Evolutionary conservation across 1,139 yeast species (phyloP).

Genomic region (Blastobotrys apis): DNA sequence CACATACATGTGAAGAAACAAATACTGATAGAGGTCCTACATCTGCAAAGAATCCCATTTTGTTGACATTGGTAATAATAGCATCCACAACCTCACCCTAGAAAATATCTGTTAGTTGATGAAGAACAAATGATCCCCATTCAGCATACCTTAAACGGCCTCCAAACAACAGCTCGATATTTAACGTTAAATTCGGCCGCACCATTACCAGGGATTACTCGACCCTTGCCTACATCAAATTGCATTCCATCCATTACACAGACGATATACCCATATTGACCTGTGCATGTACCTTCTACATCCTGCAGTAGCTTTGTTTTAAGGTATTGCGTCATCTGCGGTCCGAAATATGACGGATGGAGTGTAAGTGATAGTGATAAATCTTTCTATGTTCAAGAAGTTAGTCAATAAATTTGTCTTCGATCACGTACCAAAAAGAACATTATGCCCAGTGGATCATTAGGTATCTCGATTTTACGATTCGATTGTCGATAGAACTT

Average conservation of each 20-base stretch:
- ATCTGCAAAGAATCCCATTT: conserved; percentile 96
- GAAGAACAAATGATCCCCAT: not conserved
- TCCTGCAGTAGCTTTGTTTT: conserved; percentile 87
- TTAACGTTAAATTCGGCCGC: conserved; percentile 96
- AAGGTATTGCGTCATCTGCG: conserved; percentile 92
- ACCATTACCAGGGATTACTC: conserved; percentile 84
- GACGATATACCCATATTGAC: conserved; percentile 95
- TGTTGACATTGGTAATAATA: conserved; percentile 87
- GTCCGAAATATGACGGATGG: conserved; percentile 97
- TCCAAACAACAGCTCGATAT: conserved; percentile 96
- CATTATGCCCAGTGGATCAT: conserved; percentile 11
- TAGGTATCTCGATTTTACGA: too few species aligned
- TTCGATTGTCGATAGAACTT: too few species aligned
- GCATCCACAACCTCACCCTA: conserved; percentile 95
- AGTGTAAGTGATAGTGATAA: conserved; percentile 84
- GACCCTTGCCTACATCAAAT: conserved; percentile 92
- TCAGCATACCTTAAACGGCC: conserved; percentile 66
- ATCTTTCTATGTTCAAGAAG: conserved; percentile 49
- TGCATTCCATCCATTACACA: conserved; percentile 94
- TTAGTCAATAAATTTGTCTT: not conserved
- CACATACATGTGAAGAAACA: conserved; percentile 71
- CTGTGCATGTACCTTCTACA: conserved; percentile 98
- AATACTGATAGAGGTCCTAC: conserved; percentile 96
- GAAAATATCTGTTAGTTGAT: not conserved
- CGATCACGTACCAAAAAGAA: conserved; percentile 20